These are phyloP conservation scores for Colletotrichum liaoningense DNA, from an alignment of 2,329 filamentous ascomycete genomes.

Conservation along the genomic window DNA sequence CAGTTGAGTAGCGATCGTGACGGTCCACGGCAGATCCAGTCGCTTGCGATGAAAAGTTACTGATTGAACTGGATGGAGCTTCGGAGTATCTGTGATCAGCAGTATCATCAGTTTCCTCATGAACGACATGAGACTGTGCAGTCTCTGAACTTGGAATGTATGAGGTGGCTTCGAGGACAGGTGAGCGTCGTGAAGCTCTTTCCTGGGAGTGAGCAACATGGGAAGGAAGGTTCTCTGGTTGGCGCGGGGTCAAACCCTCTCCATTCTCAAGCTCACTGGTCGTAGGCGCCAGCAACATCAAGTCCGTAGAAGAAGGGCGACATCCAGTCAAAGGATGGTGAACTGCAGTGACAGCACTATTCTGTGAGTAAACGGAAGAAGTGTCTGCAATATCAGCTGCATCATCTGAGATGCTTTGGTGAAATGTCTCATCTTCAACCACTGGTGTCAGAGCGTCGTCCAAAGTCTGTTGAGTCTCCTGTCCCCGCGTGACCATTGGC, in stretches of 20 bases:
- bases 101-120: not conserved
- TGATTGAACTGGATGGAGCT: not conserved
- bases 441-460: slow-evolving; percentile 27
- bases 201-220: not conserved
- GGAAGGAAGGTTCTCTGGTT: slow-evolving; percentile 5
- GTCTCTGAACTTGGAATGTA: slow-evolving; percentile 1
- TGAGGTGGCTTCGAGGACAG: not conserved
- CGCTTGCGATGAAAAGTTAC: not conserved
- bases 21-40: not conserved
- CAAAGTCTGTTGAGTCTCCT: slow-evolving; percentile 5
- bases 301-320: not conserved
- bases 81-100: not conserved
- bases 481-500: slow-evolving; percentile 5
- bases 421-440: not conserved
- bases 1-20: not conserved
- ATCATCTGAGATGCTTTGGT: slow-evolving; percentile 9
- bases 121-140: not conserved
- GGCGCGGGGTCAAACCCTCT: slow-evolving; percentile 1
- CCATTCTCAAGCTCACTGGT: slow-evolving; percentile 1
- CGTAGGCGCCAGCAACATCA: slow-evolving; percentile 12
- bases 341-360: slow-evolving; percentile 36
- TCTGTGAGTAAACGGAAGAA: slow-evolving; percentile 40
- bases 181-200: slow-evolving; percentile 3
- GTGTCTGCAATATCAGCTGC: slow-evolving; percentile 32
- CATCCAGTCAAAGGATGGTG: slow-evolving; percentile 8